Percentiles rank a stretch among this genome's conserved stretches.
Evolutionary conservation across 768 basidiomycete genomes (phyloP).

Genomic region (Collybia sp.): DNA sequence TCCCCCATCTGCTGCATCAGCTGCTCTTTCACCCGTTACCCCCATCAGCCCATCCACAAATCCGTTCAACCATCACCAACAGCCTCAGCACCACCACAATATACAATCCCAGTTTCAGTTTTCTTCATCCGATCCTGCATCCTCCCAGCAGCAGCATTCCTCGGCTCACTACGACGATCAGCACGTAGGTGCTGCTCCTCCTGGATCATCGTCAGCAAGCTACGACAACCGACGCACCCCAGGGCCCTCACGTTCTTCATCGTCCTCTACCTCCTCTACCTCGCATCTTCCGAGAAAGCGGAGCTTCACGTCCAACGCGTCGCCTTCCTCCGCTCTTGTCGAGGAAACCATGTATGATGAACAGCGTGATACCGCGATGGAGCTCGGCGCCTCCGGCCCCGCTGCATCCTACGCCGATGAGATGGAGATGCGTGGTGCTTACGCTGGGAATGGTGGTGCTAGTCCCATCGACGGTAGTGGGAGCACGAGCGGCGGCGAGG

Average conservation of each 20-base stretch:
- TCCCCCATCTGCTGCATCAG: slow-evolving; percentile 33
- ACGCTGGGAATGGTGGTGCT: slow-evolving; percentile 12
- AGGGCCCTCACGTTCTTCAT: slow-evolving; percentile 33
- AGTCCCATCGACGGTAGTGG: slow-evolving; percentile 20
- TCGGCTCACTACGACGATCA: slow-evolving; percentile 25
- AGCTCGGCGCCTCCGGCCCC: slow-evolving; percentile 22
- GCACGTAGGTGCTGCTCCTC: slow-evolving; percentile 12
- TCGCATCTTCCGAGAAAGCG: slow-evolving; percentile 65
- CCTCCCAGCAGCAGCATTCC: slow-evolving; percentile 22
- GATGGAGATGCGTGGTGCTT: slow-evolving; percentile 41
- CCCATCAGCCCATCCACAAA: slow-evolving; percentile 52
- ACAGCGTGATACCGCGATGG: slow-evolving; percentile 29
- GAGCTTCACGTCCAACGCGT: slow-evolving; percentile 50
- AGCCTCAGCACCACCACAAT: slow-evolving; percentile 30
- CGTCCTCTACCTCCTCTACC: slow-evolving; percentile 44
- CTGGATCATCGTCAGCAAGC: slow-evolving; percentile 18
- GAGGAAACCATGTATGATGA: slow-evolving; percentile 40
- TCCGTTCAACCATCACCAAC: slow-evolving; percentile 34
- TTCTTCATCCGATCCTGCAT: slow-evolving; percentile 28
- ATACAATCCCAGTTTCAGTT: slow-evolving; percentile 49
- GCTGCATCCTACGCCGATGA: slow-evolving; percentile 47
- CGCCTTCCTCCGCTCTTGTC: slow-evolving; percentile 26
- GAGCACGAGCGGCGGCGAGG: slow-evolving; percentile 26
- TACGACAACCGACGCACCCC: slow-evolving; percentile 23
- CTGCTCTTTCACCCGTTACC: slow-evolving; percentile 46